Evolutionary conservation across 305 asterid species (phyloP), one percentile per base, ranked within the genome.

Genomic region (Fraxinus greggii): DNA sequence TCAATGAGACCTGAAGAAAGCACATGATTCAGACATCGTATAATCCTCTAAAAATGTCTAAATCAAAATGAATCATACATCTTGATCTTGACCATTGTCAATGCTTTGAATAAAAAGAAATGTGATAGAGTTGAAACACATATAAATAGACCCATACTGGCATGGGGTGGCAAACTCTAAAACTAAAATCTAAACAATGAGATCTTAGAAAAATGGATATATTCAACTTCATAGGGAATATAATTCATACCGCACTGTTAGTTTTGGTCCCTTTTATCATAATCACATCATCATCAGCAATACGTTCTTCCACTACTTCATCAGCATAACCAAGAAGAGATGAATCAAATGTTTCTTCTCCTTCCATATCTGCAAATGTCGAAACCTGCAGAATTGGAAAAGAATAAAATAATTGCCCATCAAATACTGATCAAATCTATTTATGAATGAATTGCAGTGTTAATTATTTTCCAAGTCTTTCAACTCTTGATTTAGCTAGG

Each of bases 281-380:
- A 63, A 97, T 94, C 72, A 97, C 98, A 76, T 94, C 99, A 80
- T 97, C 98, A 83, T 94, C 95, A 80, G 98, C 92, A 86, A 94
- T 92, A 5, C 96, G 97, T 86, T 97, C 98, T 86, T 97, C 99
- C 85, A 91, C 97, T 72, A 97, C 99, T 90, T 97, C 99, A 83
- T 94, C 99, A 72, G 99, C 98, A 65, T 81, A 85, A 81, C 99
- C 99, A 56, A 97, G 90, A 83, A 93, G 79, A 76, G 99, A 93
- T 31, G 98, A 78, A 88, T 97, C 99, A 83, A 93, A 93, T 76
- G 99, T 92, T 92, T 97, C 99, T 54, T 93, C 99, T 76, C 99
- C 99, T 91, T 94, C 99, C 97, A 93, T 94, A 86, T 94, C 99
- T 1, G 99, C 99, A 84, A 97, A 94, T 8, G 98, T 94, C 33